These are phyloP conservation scores for Dichotomocladium elegans DNA, from an alignment of 371 early-diverging fungal species.

Conservation along the genomic window DNA sequence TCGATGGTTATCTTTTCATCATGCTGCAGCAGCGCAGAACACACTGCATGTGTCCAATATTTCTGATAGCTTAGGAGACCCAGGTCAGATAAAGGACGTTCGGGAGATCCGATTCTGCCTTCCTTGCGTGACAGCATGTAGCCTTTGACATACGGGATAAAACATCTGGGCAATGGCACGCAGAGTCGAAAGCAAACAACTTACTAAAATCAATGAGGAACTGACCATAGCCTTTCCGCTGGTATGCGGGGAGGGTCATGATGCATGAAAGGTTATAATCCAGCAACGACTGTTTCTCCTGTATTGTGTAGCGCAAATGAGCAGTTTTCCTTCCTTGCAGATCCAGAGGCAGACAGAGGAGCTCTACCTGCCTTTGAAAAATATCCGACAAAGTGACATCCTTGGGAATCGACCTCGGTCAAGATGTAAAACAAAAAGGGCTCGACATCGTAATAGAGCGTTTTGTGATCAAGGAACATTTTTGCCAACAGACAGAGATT, in stretches of 20 bases:
- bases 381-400: conserved; percentile 97
- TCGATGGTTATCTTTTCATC: conserved; percentile 40
- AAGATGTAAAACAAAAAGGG: conserved; percentile 99
- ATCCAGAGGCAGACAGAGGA: too few relatives aligned
- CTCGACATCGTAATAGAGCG: conserved; percentile 99
- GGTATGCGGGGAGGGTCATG: conserved; percentile 92
- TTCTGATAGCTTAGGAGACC: conserved; percentile 90
- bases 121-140: conserved; percentile 95
- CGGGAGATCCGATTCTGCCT: conserved; percentile 90
- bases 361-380: conserved; percentile 93
- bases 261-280: conserved; percentile 99
- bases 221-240: conserved; percentile 98
- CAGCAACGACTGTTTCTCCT: conserved; percentile 89
- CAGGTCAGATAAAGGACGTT: conserved; percentile 98
- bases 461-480: conserved; percentile 99
- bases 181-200: conserved; percentile 6
- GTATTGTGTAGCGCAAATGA: too few relatives aligned
- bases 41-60: conserved; percentile 74
- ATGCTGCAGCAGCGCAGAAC: conserved; percentile 28
- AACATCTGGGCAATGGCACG: not conserved
- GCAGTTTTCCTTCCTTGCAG: too few relatives aligned
- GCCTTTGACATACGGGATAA: conserved; percentile 16
- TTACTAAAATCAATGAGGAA: conserved; percentile 94
- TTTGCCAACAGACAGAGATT: conserved; percentile 97
- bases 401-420: conserved; percentile 72